Evolutionary conservation across 495 filamentous ascomycete genomes (phyloP).

Genomic region (Haplographium delicatum): DNA sequence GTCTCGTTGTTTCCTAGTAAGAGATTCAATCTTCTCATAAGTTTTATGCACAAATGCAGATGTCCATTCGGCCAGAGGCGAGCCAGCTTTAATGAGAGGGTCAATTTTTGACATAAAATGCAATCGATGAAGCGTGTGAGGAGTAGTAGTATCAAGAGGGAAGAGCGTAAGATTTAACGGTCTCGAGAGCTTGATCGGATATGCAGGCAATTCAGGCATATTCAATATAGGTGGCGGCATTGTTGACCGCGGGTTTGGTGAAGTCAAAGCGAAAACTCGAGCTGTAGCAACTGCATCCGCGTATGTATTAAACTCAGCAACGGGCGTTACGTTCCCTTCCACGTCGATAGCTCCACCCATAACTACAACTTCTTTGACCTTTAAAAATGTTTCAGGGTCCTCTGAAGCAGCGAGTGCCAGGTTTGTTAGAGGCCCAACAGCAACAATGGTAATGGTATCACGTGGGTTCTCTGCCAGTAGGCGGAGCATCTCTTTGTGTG

Average conservation of each 20-base stretch:
- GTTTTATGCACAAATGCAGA: slow-evolving; percentile 69
- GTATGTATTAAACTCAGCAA: slow-evolving; percentile 79
- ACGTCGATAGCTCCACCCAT: slow-evolving; percentile 88
- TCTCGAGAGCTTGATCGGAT: slow-evolving; percentile 59
- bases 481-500: slow-evolving; percentile 81
- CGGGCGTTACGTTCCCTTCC: slow-evolving; percentile 76
- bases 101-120: slow-evolving; percentile 53
- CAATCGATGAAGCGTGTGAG: slow-evolving; percentile 59
- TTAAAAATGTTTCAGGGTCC: slow-evolving; percentile 81
- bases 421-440: slow-evolving; percentile 87
- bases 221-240: slow-evolving; percentile 57
- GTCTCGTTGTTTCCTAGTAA: slow-evolving; percentile 45
- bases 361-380: slow-evolving; percentile 85
- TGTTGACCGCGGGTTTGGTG: slow-evolving; percentile 58
- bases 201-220: slow-evolving; percentile 49
- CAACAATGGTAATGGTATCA: slow-evolving; percentile 83
- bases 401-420: slow-evolving; percentile 80
- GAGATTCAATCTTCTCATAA: slow-evolving; percentile 67
- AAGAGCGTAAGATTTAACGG: slow-evolving; percentile 73
- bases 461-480: slow-evolving; percentile 70
- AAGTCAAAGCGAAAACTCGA: slow-evolving; percentile 84
- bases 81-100: slow-evolving; percentile 45
- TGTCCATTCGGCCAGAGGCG: slow-evolving; percentile 81
- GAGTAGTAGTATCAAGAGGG: slow-evolving; percentile 83
- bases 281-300: slow-evolving; percentile 82